Evolutionary conservation across 2,329 filamentous ascomycete species (phyloP).

Genomic region (Sclerotinia trifoliorum): DNA sequence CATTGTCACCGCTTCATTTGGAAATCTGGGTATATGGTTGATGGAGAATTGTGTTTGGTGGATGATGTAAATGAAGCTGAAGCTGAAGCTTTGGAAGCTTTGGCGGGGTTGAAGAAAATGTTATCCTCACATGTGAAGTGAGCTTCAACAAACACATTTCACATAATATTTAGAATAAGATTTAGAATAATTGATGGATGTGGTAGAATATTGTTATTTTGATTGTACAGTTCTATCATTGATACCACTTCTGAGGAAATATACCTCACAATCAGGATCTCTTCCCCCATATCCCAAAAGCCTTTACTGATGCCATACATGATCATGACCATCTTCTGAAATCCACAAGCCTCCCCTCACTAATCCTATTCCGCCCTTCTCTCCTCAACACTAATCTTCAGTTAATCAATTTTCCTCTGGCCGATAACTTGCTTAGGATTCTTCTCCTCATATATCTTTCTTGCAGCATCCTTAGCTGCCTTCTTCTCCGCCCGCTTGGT

Average conservation of each 20-base stretch:
- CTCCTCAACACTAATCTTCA: not conserved
- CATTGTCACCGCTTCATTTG: constrained; percentile 36
- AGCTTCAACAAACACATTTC: constrained; percentile 2
- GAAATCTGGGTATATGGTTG: constrained; percentile 21
- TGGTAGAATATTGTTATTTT: constrained; percentile 21
- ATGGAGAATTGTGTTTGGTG: constrained; percentile 8
- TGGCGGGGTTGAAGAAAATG: constrained; percentile 23
- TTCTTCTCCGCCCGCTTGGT: not conserved
- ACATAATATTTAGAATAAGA: not conserved
- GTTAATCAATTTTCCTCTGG: not conserved
- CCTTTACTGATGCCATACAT: constrained; percentile 28
- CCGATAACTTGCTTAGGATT: constrained; percentile 12
- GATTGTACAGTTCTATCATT: constrained; percentile 24
- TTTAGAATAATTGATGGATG: not conserved
- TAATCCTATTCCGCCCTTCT: not conserved
- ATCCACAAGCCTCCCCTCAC: not conserved
- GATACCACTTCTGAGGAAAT: constrained; percentile 13
- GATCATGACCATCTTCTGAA: constrained; percentile 13
- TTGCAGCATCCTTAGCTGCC: constrained; percentile 6
- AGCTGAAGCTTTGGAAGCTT: constrained; percentile 17
- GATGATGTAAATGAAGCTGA: constrained; percentile 5
- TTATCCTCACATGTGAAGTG: constrained; percentile 9
- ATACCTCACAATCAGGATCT: constrained; percentile 15
- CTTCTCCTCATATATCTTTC: constrained; percentile 16
- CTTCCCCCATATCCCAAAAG: constrained; percentile 29